Evolutionary conservation across 805 yeast species (phyloP).

Genomic region (Barnettozyma populi): DNA sequence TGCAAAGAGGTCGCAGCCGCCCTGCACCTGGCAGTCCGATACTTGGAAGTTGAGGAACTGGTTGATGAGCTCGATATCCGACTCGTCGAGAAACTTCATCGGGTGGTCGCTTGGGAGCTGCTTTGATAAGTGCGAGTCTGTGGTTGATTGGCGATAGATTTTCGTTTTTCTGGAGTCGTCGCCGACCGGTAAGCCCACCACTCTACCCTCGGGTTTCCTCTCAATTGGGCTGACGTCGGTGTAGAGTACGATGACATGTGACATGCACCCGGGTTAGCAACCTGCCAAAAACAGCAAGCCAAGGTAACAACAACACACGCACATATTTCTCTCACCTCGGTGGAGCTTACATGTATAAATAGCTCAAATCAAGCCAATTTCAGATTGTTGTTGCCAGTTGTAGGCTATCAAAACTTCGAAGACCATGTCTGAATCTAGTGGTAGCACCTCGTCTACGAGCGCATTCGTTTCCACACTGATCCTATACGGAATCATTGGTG

Average conservation of each 20-base stretch:
- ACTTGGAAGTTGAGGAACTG: constrained; percentile 79
- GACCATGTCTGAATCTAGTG: neutral
- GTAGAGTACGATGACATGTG: too few relatives aligned
- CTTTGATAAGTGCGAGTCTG: neutral
- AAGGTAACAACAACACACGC: too few relatives aligned
- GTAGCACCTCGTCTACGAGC: constrained; percentile 54
- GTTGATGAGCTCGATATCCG: constrained; percentile 86
- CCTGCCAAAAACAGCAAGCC: too few relatives aligned
- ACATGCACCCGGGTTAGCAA: too few relatives aligned
- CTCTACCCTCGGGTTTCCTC: neutral
- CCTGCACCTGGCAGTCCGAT: constrained; percentile 68
- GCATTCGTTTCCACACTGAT: constrained; percentile 72
- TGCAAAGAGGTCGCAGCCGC: constrained; percentile 90
- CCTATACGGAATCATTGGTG: constrained; percentile 55
- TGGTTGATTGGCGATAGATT: neutral
- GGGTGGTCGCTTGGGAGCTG: constrained; percentile 5
- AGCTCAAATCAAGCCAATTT: too few relatives aligned
- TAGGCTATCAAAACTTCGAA: too few relatives aligned
- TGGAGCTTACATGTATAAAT: too few relatives aligned
- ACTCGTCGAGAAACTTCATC: constrained; percentile 78
- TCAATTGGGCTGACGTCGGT: too few relatives aligned
- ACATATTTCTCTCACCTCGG: too few relatives aligned
- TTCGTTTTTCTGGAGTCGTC: neutral
- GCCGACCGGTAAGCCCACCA: neutral
- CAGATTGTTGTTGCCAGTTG: too few relatives aligned